Conservation (phyloP, 1,139 yeast genomes). For the Suhomyces wounanorum region DNA sequence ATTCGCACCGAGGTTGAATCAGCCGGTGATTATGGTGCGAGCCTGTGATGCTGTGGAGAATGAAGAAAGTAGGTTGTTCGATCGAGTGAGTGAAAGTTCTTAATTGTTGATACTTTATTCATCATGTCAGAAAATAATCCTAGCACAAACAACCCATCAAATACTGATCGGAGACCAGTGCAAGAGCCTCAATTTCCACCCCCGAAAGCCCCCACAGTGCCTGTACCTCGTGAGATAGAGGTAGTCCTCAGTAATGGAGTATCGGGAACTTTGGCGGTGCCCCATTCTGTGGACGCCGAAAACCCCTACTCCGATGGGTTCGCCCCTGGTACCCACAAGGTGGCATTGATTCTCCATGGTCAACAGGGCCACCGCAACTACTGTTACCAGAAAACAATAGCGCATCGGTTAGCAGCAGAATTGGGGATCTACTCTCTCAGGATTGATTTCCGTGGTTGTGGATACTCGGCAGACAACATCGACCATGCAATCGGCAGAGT, state of each 20-base stretch:
- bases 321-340: conserved; percentile 43
- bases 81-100: not conserved
- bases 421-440: conserved; percentile 67
- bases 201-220: conserved; percentile 4
- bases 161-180: not conserved
- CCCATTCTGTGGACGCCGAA: conserved; percentile 33
- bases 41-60: conserved; percentile 1
- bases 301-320: conserved; percentile 27
- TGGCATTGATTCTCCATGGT: conserved; percentile 62
- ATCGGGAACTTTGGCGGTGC: conserved; percentile 41
- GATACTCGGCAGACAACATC: conserved; percentile 63
- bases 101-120: not conserved
- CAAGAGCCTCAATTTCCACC: conserved; percentile 4
- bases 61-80: not conserved
- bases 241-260: conserved; percentile 42
- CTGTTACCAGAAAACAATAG: conserved; percentile 67
- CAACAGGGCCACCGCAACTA: conserved; percentile 83
- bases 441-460: conserved; percentile 86
- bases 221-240: conserved; percentile 36
- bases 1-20: conserved; percentile 1
- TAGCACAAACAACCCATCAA: not conserved
- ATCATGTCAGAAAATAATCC: not conserved
- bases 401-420: conserved; percentile 58
- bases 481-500: conserved; percentile 52
- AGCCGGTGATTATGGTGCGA: not conserved